Evolutionary conservation across 2,329 filamentous ascomycete genomes (phyloP).

Genomic region (Penicillium crustosum): DNA sequence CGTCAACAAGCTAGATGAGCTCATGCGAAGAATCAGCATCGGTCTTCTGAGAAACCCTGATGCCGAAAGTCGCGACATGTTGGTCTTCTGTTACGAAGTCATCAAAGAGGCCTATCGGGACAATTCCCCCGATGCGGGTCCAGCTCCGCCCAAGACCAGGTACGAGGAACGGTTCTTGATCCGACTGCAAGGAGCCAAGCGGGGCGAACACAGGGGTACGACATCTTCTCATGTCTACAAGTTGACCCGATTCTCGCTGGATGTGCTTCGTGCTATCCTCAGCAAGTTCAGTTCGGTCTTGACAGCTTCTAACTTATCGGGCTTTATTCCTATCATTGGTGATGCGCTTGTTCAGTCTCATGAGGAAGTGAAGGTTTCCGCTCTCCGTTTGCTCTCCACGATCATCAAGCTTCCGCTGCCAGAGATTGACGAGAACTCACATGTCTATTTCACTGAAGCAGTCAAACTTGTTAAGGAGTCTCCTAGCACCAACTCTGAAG

Average conservation of each 20-base stretch:
- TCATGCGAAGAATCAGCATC: slow-evolving; percentile 77
- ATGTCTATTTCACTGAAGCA: slow-evolving; percentile 81
- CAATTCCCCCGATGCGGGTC: slow-evolving; percentile 46
- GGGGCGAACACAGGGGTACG: slow-evolving; percentile 67
- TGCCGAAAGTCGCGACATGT: slow-evolving; percentile 73
- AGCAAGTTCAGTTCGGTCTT: slow-evolving; percentile 81
- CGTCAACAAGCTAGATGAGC: slow-evolving; percentile 85
- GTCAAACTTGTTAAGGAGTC: slow-evolving; percentile 76
- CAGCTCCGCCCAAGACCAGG: slow-evolving; percentile 27
- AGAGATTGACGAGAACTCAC: slow-evolving; percentile 66
- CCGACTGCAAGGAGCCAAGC: slow-evolving; percentile 72
- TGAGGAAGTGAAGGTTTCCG: slow-evolving; percentile 88
- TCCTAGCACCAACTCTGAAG: slow-evolving; percentile 75
- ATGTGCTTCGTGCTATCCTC: slow-evolving; percentile 79
- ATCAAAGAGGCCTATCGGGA: slow-evolving; percentile 81
- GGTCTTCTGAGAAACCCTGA: slow-evolving; percentile 81
- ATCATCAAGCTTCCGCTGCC: slow-evolving; percentile 80
- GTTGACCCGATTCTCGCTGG: slow-evolving; percentile 81
- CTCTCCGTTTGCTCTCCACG: slow-evolving; percentile 79
- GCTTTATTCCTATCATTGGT: slow-evolving; percentile 85
- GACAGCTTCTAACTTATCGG: slow-evolving; percentile 74
- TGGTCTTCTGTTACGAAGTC: slow-evolving; percentile 95
- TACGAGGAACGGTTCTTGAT: slow-evolving; percentile 66
- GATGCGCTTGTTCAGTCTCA: slow-evolving; percentile 81
- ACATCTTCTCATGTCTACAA: slow-evolving; percentile 84